Conservation (phyloP, 768 basidiomycete species). For the Kwoniella pini region DNA sequence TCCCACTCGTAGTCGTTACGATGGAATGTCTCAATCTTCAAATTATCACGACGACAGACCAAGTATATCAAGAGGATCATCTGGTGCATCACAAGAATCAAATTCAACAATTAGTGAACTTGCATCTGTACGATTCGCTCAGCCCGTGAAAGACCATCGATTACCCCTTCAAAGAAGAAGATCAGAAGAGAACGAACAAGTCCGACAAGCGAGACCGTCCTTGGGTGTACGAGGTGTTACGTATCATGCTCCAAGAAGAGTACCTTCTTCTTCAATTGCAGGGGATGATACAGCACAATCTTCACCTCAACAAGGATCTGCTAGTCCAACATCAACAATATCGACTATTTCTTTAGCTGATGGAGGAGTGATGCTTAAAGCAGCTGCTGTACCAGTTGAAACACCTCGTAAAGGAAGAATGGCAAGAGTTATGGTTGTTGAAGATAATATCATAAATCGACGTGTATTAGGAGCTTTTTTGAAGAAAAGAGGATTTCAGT, state of each 20-base stretch:
- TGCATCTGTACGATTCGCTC: constrained; percentile 23
- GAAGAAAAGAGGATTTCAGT: constrained; percentile 63
- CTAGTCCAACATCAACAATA: constrained; percentile 48
- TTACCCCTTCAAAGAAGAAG: constrained; percentile 43
- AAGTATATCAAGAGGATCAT: constrained; percentile 36
- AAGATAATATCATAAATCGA: constrained; percentile 85
- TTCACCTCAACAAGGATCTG: constrained; percentile 37
- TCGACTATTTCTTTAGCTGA: constrained; percentile 54
- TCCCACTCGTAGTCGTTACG: constrained; percentile 1
- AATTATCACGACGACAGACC: constrained; percentile 18
- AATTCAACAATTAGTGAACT: constrained; percentile 45
- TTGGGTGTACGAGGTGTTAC: constrained; percentile 61
- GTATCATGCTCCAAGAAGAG: constrained; percentile 43
- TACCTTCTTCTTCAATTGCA: background rate
- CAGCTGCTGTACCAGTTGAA: constrained; percentile 63
- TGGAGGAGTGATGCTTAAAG: constrained; percentile 69
- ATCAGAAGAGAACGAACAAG: constrained; percentile 50
- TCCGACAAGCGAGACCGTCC: constrained; percentile 57
- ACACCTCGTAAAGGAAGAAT: constrained; percentile 59
- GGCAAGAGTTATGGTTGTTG: constrained; percentile 76
- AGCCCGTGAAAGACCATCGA: constrained; percentile 10
- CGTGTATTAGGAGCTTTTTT: constrained; percentile 68
- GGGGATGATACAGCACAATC: constrained; percentile 24
- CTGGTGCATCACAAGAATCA: constrained; percentile 36
- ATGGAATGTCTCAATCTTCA: background rate